These are phyloP conservation scores for Cenchrus fungigraminus DNA, from an alignment of 176 grass and related monocot genomes.

Conservation along the genomic window DNA sequence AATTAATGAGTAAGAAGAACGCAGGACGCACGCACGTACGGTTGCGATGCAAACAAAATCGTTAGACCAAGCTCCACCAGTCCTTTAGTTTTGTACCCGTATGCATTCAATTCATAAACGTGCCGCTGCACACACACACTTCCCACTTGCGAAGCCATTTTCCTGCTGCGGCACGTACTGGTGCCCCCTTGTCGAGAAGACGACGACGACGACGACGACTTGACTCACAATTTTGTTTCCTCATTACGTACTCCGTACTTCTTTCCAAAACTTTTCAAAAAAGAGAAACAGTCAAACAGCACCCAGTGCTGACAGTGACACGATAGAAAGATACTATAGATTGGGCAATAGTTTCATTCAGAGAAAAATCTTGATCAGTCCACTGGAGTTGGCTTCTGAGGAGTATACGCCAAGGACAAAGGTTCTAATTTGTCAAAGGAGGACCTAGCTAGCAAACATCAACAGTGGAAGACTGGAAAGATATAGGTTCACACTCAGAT, in stretches of 20 bases:
- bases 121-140: too few species aligned
- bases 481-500: neutral
- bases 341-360: neutral
- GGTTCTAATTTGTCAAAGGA: neutral
- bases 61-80: too few species aligned
- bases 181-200: neutral
- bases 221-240: neutral
- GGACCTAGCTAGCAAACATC: neutral
- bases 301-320: neutral
- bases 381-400: neutral
- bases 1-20: too few species aligned
- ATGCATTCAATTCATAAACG: too few species aligned
- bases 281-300: neutral
- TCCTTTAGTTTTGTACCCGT: too few species aligned
- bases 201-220: neutral
- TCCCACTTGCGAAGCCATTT: too few species aligned
- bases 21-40: too few species aligned
- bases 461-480: neutral
- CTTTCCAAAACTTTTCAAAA: neutral
- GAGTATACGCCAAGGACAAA: neutral
- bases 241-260: neutral
- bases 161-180: too few species aligned
- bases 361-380: neutral
- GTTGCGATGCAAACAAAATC: too few species aligned
- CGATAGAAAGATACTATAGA: too few species aligned